Conservation (phyloP, 2,329 filamentous ascomycete genomes). For the Pseudogymnoascus sp. region DNA sequence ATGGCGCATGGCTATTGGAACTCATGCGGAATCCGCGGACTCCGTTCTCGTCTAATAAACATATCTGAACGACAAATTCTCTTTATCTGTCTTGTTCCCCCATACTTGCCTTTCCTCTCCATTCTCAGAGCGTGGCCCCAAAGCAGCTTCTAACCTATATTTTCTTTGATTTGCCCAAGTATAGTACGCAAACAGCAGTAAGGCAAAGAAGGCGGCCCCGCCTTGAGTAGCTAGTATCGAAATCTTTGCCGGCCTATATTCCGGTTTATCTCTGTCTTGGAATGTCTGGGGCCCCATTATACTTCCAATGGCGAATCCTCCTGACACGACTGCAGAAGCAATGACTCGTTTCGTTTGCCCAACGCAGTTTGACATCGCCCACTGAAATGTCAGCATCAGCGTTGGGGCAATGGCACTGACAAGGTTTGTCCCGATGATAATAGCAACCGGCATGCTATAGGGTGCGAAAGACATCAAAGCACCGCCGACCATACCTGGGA, state of each 20-base stretch:
- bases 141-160: slow-evolving; percentile 16
- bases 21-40: background rate
- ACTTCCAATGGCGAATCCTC: slow-evolving; percentile 43
- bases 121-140: slow-evolving; percentile 18
- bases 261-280: slow-evolving; percentile 40
- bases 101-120: slow-evolving; percentile 27
- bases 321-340: slow-evolving; percentile 38
- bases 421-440: slow-evolving; percentile 38
- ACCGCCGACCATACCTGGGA: slow-evolving; percentile 39
- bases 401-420: slow-evolving; percentile 36
- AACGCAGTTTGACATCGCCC: slow-evolving; percentile 22
- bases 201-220: slow-evolving; percentile 18
- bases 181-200: slow-evolving; percentile 23
- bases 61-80: slow-evolving; percentile 27
- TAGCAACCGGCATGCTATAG: slow-evolving; percentile 32
- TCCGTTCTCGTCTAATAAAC: background rate
- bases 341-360: slow-evolving; percentile 44
- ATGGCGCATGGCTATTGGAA: background rate
- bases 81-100: slow-evolving; percentile 21
- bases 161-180: slow-evolving; percentile 23
- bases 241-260: slow-evolving; percentile 45
- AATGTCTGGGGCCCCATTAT: slow-evolving; percentile 50
- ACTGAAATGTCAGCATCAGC: slow-evolving; percentile 33
- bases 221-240: slow-evolving; percentile 36
- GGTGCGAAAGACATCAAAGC: slow-evolving; percentile 33